Evolutionary conservation across 164 flowering plant genomes (phyloP), one percentile per base, ranked within the genome.

Genomic region (Magnolia changhungtana): DNA sequence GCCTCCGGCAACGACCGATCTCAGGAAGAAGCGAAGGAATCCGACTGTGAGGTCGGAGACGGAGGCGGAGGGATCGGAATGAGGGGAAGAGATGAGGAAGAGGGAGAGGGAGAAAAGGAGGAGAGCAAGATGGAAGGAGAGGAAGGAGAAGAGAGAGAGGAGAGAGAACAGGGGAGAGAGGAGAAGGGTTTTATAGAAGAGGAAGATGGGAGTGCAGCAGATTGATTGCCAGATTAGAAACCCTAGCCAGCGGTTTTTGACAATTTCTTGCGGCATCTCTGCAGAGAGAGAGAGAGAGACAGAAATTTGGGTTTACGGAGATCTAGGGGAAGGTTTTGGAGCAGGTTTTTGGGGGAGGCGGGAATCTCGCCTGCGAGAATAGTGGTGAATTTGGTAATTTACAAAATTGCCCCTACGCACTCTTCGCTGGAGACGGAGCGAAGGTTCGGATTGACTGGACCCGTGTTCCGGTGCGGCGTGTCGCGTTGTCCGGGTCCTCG

Each of bases 171-270:
- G 49, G 51, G 74, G 64, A 29, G 74, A 24, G 78, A 29, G 59
- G 78, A 67, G 21, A 70, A 81, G 75, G 79, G 50, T 63, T 29
- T 21, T 21, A 27, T 58, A 27, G 64, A 31, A 5, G 50, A 49
- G 16, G 51, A 81, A 27, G 81, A 75, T 67, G 11, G 73, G 85
- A 2, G 84, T 72, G 74, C 16, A 87, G 73, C 78, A 80, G 52
- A 91, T 83, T 37, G 85, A 82, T 75, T 93, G 92, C 96, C 98
- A 91, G 11, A 93, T 85, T 9, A 89, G 81, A 74, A 89, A 89
- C 79, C 92, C 88, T 77, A 90, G 80, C 71, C 88, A 88, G 58
- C 96, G 86, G 8, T 89, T 83, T 69, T 86, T 83, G 13, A 90
- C 82, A 75, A 86, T 76, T 50, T 83, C 86, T 21, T 85, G 31